Evolutionary conservation across 371 early-diverging fungal species (phyloP), one percentile per base, ranked within the genome.

Genomic region (Mucor sp.): DNA sequence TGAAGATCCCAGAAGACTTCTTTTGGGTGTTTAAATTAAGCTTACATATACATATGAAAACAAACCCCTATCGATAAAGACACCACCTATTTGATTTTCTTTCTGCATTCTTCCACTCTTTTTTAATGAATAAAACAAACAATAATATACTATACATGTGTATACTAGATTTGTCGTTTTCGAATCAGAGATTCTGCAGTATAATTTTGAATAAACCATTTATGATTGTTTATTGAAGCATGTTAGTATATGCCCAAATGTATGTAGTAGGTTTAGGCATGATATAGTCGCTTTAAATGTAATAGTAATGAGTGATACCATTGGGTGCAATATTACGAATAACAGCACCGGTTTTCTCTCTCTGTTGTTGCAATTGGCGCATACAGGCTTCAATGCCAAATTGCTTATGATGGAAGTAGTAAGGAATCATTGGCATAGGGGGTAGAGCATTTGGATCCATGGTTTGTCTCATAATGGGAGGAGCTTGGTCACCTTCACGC

Each of bases 1-100:
- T 58, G 99, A 99, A 84, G 98, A 99, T 74, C 99, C 99, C 60
- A 85, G 91, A 66, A 87, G 97, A 71, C 77, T 99, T 76, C 86
- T 99, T 65, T 85, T 97, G 74, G 88, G 88, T 72, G 80, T 94
- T 66, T 94, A 90, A 87, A 64, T 50, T 21, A 50, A 23, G 8
- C 23, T 50, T 39, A 33, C 21, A 59, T 23, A 30, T 23, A 30
- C 8, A 59, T 33, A 59, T 32, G 21, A 17, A 47, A 39, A 61
- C 15, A 50, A 50, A 11, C 23, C 23, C 50, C 25, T 14, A 50
- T 3, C 50, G 50, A 50, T 50, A 50, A 50, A 50, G 50, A 25
- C 50, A 14, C 50, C 12, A 23, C 50, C 50, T 50, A 50, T 50
- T 50, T 50, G 50, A 50, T 50, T 50, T 50, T 50, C 50, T 50